These are phyloP conservation scores for Jasminum sambac DNA, from an alignment of 257 asterid species.

Conservation along the genomic window DNA sequence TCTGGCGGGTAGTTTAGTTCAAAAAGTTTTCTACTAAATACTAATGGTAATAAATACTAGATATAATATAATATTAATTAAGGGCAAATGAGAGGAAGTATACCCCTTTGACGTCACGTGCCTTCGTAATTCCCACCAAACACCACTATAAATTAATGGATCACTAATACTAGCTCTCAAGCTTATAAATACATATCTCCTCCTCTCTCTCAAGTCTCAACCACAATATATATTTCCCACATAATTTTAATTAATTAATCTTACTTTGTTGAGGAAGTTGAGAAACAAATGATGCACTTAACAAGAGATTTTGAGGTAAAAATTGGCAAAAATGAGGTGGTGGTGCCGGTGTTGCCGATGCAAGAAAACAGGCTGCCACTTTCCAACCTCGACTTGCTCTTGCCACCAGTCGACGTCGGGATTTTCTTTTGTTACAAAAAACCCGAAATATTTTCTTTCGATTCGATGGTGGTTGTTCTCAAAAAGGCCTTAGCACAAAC, in stretches of 20 bases:
- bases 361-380: constrained; percentile 65
- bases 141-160: not conserved
- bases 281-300: constrained; percentile 25
- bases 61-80: no score
- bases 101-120: no score
- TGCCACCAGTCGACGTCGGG: constrained; percentile 62
- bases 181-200: not conserved
- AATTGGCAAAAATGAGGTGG: constrained; percentile 44
- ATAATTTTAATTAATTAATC: no score
- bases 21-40: no score
- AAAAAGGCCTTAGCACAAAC: constrained; percentile 57
- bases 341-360: constrained; percentile 52
- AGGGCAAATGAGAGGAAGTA: no score
- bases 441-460: constrained; percentile 23
- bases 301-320: constrained; percentile 36
- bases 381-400: constrained; percentile 73
- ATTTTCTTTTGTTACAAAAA: constrained; percentile 58
- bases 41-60: no score
- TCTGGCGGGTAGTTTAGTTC: no score
- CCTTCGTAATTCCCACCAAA: not conserved
- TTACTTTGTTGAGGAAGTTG: not conserved
- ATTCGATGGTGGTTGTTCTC: constrained; percentile 26
- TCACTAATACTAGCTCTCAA: not conserved
- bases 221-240: no score
- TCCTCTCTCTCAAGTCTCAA: not conserved